Conservation (phyloP, 2,329 filamentous ascomycete species). For the Podosphaera xanthii region DNA sequence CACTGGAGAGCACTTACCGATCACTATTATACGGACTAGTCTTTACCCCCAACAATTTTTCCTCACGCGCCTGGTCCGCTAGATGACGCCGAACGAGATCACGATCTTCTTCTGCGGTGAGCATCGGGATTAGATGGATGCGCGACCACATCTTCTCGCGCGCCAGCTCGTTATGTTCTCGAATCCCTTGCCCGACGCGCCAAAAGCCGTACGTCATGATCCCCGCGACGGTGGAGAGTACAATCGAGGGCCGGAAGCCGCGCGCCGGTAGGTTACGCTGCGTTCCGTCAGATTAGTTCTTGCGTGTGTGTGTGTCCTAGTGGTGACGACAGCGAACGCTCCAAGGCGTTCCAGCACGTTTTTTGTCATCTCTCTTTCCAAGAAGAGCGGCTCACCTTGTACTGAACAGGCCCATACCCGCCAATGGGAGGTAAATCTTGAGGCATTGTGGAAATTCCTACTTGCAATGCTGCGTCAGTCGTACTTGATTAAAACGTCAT, state of each 20-base stretch:
- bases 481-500: slow-evolving; percentile 7
- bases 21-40: slow-evolving; percentile 73
- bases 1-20: slow-evolving; percentile 31
- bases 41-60: slow-evolving; percentile 68
- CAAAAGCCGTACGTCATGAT: slow-evolving; percentile 86
- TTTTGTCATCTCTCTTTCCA: background rate
- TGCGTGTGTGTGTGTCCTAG: too few relatives aligned
- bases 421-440: slow-evolving; percentile 92
- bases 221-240: slow-evolving; percentile 53
- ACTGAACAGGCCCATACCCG: slow-evolving; percentile 92
- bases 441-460: slow-evolving; percentile 35
- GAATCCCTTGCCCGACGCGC: slow-evolving; percentile 56
- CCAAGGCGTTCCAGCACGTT: too few relatives aligned
- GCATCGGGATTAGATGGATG: slow-evolving; percentile 77
- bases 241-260: slow-evolving; percentile 64
- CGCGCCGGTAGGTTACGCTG: slow-evolving; percentile 80
- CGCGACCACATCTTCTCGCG: slow-evolving; percentile 97
- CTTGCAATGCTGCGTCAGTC: slow-evolving; percentile 14
- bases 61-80: slow-evolving; percentile 75
- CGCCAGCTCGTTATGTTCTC: slow-evolving; percentile 81
- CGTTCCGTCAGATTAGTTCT: background rate
- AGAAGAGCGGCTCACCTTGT: slow-evolving; percentile 45
- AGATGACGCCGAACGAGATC: slow-evolving; percentile 74
- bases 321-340: too few relatives aligned
- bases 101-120: slow-evolving; percentile 91